A percentile compares a stretch with the other conserved stretches of the same genome.
These are phyloP conservation scores for Dissoconium aciculare DNA, from an alignment of 2,329 filamentous ascomycete genomes.

Conservation along the genomic window DNA sequence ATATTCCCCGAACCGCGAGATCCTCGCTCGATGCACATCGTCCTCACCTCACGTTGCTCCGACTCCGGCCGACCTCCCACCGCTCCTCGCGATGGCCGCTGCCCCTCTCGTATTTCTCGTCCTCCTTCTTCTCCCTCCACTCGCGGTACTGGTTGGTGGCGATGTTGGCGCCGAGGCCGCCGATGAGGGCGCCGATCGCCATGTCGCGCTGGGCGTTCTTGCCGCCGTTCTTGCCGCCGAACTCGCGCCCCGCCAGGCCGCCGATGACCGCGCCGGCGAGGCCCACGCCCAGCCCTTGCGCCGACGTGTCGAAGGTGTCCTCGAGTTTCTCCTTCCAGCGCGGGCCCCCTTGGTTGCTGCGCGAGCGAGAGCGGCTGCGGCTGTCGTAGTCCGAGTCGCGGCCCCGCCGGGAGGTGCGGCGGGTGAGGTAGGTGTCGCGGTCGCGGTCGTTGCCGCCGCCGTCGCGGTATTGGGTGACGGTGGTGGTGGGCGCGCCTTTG, in stretches of 20 bases:
- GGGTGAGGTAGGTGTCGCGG: conserved; percentile 4
- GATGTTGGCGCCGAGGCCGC: conserved; percentile 22
- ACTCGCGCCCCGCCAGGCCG: conserved; percentile 20
- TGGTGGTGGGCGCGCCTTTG: conserved; percentile 13
- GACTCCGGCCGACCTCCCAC: conserved; percentile 10
- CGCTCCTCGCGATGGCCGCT: conserved; percentile 11
- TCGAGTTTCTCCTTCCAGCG: conserved; percentile 19
- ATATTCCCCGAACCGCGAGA: too few relatives aligned
- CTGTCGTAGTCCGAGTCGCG: conserved; percentile 14
- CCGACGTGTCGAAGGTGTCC: conserved; percentile 21
- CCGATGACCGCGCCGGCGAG: conserved; percentile 23
- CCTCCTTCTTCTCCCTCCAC: conserved; percentile 16
- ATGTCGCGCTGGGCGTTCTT: conserved; percentile 21
- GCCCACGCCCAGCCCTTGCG: conserved; percentile 20
- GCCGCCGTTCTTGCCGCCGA: conserved; percentile 16
- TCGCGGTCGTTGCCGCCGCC: conserved; percentile 15
- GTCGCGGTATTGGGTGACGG: conserved; percentile 17
- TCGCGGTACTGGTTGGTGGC: conserved; percentile 22
- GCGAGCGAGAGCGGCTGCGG: conserved; percentile 15
- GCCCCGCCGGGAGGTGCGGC: conserved; percentile 5
- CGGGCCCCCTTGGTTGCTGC: conserved; percentile 8
- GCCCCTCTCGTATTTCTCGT: conserved; percentile 6
- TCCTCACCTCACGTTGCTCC: conserved; percentile 11
- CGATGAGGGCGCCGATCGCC: conserved; percentile 22
- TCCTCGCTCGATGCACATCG: too few relatives aligned